phyloP scores from a whole-genome alignment of 139 green algal species.

The Prasinococcaceae sp. region DNA sequence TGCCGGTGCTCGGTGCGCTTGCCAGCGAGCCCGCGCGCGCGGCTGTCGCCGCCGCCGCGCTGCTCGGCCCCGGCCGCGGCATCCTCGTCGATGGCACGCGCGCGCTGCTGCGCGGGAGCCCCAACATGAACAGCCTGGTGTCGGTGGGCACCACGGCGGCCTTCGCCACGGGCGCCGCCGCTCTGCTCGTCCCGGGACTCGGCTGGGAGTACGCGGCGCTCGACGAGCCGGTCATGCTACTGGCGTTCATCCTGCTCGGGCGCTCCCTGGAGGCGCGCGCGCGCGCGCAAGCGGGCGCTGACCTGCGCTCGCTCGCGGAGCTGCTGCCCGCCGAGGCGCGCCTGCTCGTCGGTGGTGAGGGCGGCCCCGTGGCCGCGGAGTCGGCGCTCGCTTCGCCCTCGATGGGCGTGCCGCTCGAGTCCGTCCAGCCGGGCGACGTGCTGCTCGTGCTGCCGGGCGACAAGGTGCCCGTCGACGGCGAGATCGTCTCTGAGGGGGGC shows the following conservation, averaged over 20 bases:
- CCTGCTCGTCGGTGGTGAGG: constrained; percentile 45
- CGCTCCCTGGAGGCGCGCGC: constrained; percentile 56
- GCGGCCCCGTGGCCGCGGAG: constrained; percentile 11
- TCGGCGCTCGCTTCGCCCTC: background rate
- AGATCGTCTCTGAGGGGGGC: constrained; percentile 16
- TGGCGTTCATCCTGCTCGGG: constrained; percentile 85
- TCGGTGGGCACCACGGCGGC: constrained; percentile 52
- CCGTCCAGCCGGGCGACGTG: constrained; percentile 38
- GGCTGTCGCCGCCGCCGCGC: constrained; percentile 48
- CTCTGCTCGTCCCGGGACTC: constrained; percentile 28
- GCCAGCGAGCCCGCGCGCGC: background rate
- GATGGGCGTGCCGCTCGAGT: constrained; percentile 16
- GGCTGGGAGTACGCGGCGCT: constrained; percentile 54
- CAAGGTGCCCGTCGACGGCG: constrained; percentile 64
- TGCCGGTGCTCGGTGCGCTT: constrained; percentile 29
- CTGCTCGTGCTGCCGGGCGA: constrained; percentile 76
- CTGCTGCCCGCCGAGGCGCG: constrained; percentile 53
- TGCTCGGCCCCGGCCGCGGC: constrained; percentile 59
- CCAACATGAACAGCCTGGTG: constrained; percentile 89
- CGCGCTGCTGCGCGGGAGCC: constrained; percentile 35
- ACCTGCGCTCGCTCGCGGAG: constrained; percentile 18
- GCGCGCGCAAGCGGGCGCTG: constrained; percentile 11
- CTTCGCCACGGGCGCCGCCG: constrained; percentile 35
- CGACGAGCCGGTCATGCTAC: constrained; percentile 90
- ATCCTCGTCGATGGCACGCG: constrained; percentile 47